Evolutionary conservation across 1,284 basidiomycete genomes (phyloP), one percentile per base, ranked within the genome.

Genomic region (Amylostereum areolatum): DNA sequence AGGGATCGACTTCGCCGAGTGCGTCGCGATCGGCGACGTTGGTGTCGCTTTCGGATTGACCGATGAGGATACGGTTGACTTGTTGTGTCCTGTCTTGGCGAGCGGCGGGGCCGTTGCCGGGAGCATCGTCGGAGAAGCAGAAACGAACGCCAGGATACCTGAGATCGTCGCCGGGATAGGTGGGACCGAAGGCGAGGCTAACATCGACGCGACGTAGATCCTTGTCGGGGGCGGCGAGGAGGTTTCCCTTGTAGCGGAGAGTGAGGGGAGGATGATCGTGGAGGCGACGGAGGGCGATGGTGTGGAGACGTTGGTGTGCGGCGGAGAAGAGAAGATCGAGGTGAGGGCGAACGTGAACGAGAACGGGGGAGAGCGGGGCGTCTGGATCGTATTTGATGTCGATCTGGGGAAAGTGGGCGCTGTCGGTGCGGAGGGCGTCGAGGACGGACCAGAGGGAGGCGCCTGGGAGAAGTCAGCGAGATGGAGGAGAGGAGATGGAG

Each of bases 121-220:
- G 69, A 3, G 70, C 67, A 58, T 86, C 88, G 51, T 84, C 85
- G 39, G 82, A 84, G 59, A 89, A 85, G 55, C 82, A 81, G 60
- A 94, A 94, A 70, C 80, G 83, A 25, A 93, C 74, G 0, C 91
- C 92, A 0, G 92, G 92, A 65, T 90, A 92, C 44, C 76, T 77
- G 61, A 93, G 64, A 54, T 83, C 81, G 49, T 88, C 84, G 35
- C 86, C 85, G 10, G 83, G 78, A 64, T 90, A 93, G 0, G 92
- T 93, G 4, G 92, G 92, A 0, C 91, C 91, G 62, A 94, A 89
- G 4, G 81, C 78, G 41, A 81, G 76, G 51, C 78, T 85, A 2
- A 93, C 84, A 35, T 75, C 75, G 0, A 86, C 77, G 43, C 85
- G 75, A 30, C 80, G 75, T 10, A 92, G 67, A 1, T 79, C 68